A percentile compares a stretch with the other conserved stretches of the same genome.
phyloP scores from a whole-genome alignment of 345 rosid genomes.

The Populus tremula region DNA sequence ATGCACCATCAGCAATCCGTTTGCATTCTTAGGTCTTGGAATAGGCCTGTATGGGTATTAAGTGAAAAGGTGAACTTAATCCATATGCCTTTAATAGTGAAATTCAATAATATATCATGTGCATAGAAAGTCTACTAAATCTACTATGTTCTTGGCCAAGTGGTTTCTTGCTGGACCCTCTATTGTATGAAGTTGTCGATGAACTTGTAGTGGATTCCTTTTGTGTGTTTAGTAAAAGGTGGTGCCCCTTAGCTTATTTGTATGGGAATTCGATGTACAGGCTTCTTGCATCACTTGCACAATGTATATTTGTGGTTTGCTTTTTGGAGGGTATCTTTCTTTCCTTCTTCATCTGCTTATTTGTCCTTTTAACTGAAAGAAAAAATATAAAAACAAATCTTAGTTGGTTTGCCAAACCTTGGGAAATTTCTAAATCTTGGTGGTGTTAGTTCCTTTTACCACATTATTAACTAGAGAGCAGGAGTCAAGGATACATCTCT shows the following conservation, averaged over 20 bases:
- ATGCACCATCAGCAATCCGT: background rate
- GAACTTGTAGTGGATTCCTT: background rate
- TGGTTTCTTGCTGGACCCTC: background rate
- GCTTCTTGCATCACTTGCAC: background rate
- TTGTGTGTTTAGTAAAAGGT: background rate
- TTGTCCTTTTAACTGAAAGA: background rate
- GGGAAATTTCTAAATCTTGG: background rate
- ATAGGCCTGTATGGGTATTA: background rate
- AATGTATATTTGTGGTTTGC: background rate
- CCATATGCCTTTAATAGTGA: background rate
- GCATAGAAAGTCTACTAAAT: background rate
- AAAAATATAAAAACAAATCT: no score
- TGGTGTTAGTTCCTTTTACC: background rate
- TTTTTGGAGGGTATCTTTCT: background rate
- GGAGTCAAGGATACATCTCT: background rate
- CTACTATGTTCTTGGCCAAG: background rate
- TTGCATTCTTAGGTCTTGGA: background rate
- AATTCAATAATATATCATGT: background rate
- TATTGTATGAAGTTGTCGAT: background rate
- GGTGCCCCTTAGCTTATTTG: background rate
- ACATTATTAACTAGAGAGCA: background rate
- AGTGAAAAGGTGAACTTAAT: background rate
- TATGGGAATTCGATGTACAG: background rate
- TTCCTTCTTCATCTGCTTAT: background rate
- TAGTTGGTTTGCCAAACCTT: background rate